Evolutionary conservation across 2,329 filamentous ascomycete genomes (phyloP).

Genomic region (Cytospora piceae): DNA sequence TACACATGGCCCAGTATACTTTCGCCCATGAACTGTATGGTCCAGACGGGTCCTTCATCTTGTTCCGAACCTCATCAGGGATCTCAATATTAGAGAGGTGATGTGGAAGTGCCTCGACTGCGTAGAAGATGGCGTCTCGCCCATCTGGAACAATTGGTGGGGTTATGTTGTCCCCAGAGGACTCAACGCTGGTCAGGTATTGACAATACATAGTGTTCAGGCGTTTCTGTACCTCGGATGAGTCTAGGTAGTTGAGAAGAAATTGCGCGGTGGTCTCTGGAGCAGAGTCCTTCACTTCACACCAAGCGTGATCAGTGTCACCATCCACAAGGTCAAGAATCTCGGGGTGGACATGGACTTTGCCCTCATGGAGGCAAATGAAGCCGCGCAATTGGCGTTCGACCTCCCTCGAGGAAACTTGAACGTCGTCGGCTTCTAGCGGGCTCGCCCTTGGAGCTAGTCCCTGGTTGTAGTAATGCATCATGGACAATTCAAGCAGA

Average conservation of each 20-base stretch:
- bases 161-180: not conserved
- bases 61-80: not conserved
- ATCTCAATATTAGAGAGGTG: constrained; percentile 1
- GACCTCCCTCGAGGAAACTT: not conserved
- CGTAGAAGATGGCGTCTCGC: constrained; percentile 3
- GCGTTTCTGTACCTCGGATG: not conserved
- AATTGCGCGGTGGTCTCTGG: not conserved
- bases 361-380: not conserved
- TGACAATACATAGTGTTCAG: not conserved
- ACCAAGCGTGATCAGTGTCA: too few relatives aligned
- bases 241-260: not conserved
- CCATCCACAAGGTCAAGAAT: not conserved
- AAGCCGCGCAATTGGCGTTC: not conserved
- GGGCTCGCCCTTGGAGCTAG: not conserved
- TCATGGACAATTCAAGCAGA: not conserved
- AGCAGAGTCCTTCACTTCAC: not conserved
- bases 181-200: not conserved
- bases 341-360: not conserved
- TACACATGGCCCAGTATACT: constrained; percentile 17
- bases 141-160: constrained; percentile 5
- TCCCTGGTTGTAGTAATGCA: not conserved
- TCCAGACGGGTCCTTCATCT: not conserved
- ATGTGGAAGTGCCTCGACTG: constrained; percentile 7
- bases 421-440: not conserved
- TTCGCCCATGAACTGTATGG: constrained; percentile 2